phyloP scores from a whole-genome alignment of 2,329 filamentous ascomycete species.

The Trichoderma sp. region DNA sequence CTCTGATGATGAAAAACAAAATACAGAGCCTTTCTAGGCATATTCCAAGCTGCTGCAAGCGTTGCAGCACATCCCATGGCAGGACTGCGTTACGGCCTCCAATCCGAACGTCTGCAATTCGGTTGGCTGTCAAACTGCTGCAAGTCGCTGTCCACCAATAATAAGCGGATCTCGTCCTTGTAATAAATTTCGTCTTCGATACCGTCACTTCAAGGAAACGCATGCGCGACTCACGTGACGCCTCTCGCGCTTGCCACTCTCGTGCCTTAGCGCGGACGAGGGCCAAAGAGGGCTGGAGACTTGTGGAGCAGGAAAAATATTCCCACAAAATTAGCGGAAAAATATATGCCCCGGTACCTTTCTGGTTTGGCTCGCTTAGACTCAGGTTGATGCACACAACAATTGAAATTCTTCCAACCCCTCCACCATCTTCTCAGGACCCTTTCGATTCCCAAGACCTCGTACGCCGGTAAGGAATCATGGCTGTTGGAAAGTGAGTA shows the following conservation, averaged over 20 bases:
- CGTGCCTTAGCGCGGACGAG: not conserved
- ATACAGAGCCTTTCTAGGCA: no score
- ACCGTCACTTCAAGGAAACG: not conserved
- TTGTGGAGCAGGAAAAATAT: constrained; percentile 12
- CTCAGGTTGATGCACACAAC: constrained; percentile 46
- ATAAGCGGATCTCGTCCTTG: not conserved
- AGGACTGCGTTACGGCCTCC: no score
- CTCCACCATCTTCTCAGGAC: constrained; percentile 48
- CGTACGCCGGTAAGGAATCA: constrained; percentile 56
- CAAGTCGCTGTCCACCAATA: not conserved
- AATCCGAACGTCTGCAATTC: not conserved
- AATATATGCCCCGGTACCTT: constrained; percentile 30
- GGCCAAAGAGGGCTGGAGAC: constrained; percentile 12
- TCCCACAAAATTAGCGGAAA: constrained; percentile 27
- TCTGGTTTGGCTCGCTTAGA: constrained; percentile 43
- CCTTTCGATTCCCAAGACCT: constrained; percentile 48
- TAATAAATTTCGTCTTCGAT: not conserved
- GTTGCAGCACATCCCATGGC: no score
- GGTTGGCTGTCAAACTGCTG: not conserved
- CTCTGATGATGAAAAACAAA: no score
- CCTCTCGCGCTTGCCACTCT: not conserved
- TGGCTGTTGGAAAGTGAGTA: constrained; percentile 64
- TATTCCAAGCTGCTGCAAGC: no score
- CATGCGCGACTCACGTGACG: not conserved
- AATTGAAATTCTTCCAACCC: constrained; percentile 47